Evolutionary conservation across 441 rosid species (phyloP).

Genomic region (Erodium chrysanthum): DNA sequence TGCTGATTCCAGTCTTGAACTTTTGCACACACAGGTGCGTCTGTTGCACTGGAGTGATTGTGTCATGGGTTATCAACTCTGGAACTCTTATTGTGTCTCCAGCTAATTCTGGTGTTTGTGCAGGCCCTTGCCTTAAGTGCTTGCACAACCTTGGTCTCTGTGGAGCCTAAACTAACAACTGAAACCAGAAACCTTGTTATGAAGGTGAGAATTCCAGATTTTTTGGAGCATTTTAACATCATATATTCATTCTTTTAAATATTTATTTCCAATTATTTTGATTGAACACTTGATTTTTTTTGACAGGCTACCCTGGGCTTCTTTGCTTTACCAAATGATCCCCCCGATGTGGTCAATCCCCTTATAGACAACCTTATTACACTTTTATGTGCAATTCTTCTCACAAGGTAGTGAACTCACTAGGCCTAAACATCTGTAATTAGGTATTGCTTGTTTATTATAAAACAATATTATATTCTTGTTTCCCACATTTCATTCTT

Average conservation of each 20-base stretch:
- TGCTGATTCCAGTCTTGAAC: slow-evolving; percentile 88
- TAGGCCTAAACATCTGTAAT: slow-evolving; percentile 11
- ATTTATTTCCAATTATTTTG: slow-evolving; percentile 7
- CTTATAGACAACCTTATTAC: slow-evolving; percentile 90
- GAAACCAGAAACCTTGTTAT: slow-evolving; percentile 91
- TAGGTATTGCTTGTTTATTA: slow-evolving; percentile 10
- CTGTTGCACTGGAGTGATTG: slow-evolving; percentile 20
- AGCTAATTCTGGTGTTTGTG: slow-evolving; percentile 23
- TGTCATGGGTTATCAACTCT: slow-evolving; percentile 3
- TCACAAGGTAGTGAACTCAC: slow-evolving; percentile 58
- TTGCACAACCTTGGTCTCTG: slow-evolving; percentile 94
- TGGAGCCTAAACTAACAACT: slow-evolving; percentile 86
- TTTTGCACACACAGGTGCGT: slow-evolving; percentile 73
- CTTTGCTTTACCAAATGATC: slow-evolving; percentile 92
- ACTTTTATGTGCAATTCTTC: slow-evolving; percentile 96
- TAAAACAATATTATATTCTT: slow-evolving; percentile 10
- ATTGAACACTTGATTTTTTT: slow-evolving; percentile 17
- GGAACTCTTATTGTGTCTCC: not conserved
- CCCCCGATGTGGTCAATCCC: slow-evolving; percentile 72
- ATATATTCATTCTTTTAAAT: not conserved
- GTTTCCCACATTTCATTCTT: not conserved
- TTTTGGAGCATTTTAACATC: not conserved
- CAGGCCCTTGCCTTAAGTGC: slow-evolving; percentile 97
- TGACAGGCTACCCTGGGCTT: slow-evolving; percentile 95
- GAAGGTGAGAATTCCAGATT: slow-evolving; percentile 50